Evolutionary conservation across 164 flowering plant genomes (phyloP).

Genomic region (Vitis riparia): DNA sequence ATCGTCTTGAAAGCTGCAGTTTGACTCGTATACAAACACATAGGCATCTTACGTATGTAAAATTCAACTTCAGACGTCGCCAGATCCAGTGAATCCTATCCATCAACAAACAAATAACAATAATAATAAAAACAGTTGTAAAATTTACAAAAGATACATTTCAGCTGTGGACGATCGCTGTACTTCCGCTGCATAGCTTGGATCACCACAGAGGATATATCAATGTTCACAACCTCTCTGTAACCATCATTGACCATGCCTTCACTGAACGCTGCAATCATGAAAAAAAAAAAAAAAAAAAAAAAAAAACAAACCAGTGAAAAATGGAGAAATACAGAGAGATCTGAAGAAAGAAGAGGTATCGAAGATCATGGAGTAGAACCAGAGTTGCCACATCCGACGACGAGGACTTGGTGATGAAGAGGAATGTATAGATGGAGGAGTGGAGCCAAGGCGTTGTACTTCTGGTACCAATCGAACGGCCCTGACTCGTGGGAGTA

Average conservation of each 20-base stretch:
- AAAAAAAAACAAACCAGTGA: background rate
- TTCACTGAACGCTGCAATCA: conserved; percentile 63
- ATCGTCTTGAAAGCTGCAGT: too few relatives aligned
- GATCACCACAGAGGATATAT: conserved; percentile 80
- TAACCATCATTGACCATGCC: conserved; percentile 83
- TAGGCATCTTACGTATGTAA: too few relatives aligned
- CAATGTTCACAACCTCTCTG: conserved; percentile 65
- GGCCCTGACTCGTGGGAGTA: conserved; percentile 59
- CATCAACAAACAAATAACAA: background rate
- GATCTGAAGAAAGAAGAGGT: conserved; percentile 2
- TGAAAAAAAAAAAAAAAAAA: background rate
- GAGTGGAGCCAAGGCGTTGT: conserved; percentile 67
- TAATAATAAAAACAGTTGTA: background rate
- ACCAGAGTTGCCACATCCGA: conserved; percentile 90
- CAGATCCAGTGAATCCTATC: background rate
- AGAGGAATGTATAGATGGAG: conserved; percentile 57
- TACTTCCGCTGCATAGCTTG: conserved; percentile 72
- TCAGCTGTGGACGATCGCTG: conserved; percentile 47
- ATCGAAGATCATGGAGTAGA: background rate
- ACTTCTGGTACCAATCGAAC: conserved; percentile 95
- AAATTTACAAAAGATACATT: conserved; percentile 48
- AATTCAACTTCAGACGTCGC: too few relatives aligned
- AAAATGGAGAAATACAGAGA: background rate
- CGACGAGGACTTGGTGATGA: conserved; percentile 54
- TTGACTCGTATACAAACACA: too few relatives aligned